Conservation (phyloP, 495 filamentous ascomycete species). For the Neurospora sp. region DNA sequence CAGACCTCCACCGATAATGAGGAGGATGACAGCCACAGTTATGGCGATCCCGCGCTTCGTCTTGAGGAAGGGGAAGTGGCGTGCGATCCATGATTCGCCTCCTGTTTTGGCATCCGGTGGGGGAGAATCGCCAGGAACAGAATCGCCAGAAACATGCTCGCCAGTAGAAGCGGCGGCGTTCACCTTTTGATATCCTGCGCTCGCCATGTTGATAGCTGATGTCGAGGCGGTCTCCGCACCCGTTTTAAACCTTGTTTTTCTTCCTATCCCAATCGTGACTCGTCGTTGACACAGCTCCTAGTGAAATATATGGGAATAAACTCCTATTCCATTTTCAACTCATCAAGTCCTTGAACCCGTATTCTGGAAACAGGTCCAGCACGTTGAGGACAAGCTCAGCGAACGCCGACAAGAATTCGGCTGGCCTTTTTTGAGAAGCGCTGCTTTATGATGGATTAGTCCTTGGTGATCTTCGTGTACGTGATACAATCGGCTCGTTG, state of each 20-base stretch:
- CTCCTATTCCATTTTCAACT: background rate
- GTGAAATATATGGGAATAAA: background rate
- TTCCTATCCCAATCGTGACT: too few species aligned
- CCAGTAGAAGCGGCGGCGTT: background rate
- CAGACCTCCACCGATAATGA: constrained; percentile 27
- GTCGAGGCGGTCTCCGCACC: background rate
- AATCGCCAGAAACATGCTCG: background rate
- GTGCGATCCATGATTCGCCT: constrained; percentile 17
- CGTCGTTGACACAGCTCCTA: background rate
- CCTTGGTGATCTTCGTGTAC: background rate
- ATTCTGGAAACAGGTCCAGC: background rate
- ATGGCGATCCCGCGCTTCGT: constrained; percentile 28
- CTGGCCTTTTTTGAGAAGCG: background rate
- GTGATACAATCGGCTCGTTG: background rate
- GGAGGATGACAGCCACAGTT: constrained; percentile 19
- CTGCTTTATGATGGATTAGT: background rate
- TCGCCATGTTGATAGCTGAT: background rate
- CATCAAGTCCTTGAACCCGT: background rate
- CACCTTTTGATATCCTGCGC: background rate
- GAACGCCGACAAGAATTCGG: background rate
- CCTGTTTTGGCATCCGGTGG: background rate
- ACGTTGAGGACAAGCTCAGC: background rate
- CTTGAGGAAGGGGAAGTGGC: constrained; percentile 29
- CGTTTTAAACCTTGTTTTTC: too few species aligned
- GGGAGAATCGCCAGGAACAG: background rate